A percentile compares a stretch with the other conserved stretches of the same genome.
Conservation (phyloP, 1,284 basidiomycete species). For the Heimioporus punctisporus region DNA sequence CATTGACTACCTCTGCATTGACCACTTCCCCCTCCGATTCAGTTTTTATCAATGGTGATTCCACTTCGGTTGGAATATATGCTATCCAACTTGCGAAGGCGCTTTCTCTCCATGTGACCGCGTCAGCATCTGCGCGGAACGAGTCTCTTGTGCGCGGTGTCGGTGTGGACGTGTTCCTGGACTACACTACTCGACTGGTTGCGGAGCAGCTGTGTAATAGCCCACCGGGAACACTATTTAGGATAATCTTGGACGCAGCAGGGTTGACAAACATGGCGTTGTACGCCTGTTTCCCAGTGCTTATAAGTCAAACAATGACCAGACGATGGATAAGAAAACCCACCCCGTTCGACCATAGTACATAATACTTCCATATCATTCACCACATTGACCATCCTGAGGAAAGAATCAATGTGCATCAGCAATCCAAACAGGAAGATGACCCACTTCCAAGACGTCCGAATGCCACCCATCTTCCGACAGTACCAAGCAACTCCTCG, state of each 20-base stretch:
- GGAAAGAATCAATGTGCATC: no score
- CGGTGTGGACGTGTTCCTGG: constrained; percentile 56
- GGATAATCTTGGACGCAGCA: constrained; percentile 45
- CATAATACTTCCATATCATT: no score
- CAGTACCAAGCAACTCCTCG: no score
- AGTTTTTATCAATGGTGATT: constrained; percentile 70
- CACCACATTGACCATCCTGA: no score
- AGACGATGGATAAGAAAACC: constrained; percentile 34
- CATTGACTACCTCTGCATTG: constrained; percentile 36
- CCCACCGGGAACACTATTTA: constrained; percentile 40
- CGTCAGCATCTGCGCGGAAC: constrained; percentile 57
- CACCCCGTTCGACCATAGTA: constrained; percentile 5
- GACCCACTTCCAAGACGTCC: no score
- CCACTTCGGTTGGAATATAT: constrained; percentile 60
- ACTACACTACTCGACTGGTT: constrained; percentile 56
- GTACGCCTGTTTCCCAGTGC: constrained; percentile 40
- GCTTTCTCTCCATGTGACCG: constrained; percentile 54
- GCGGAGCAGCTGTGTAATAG: constrained; percentile 41
- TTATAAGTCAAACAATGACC: constrained; percentile 48
- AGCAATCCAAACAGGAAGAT: no score
- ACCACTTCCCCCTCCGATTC: constrained; percentile 41
- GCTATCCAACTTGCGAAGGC: constrained; percentile 69
- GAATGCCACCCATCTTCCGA: no score
- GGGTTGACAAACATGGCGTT: constrained; percentile 37
- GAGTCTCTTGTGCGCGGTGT: constrained; percentile 40